Evolutionary conservation across 2,329 filamentous ascomycete genomes (phyloP), one percentile per base, ranked within the genome.

Genomic region (Huntiella savannae): DNA sequence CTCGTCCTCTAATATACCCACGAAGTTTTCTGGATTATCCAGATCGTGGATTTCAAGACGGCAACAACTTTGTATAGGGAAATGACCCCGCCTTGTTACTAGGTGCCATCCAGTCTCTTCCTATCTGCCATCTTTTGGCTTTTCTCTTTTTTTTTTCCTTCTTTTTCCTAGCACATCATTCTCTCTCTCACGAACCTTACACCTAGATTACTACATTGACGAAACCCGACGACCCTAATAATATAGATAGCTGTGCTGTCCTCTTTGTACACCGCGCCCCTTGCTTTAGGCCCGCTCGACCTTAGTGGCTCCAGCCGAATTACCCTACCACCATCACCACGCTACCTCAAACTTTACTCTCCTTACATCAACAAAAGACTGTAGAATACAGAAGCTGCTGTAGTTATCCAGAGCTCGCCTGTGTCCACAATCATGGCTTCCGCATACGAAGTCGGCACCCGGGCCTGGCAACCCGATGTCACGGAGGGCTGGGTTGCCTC

Each of bases 401-500:
- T 28, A 28, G 22, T 28, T 28, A 28, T 28, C 8, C 22, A 28
- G 22, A 28, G 22, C 22, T 28, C 22, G 22, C 22, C 22, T 28
- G 22, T 28, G 22, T n/a, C 38, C 40, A 35, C 33, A 44, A 45
- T 33, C 42, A 93, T 94, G 87, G 84, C 85, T 69, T 82, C 92
- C 65, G 84, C 76, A 61, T 96, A 92, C 68, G 87, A 96, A 71
- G 77, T 95, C 60, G 91, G 88, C 60, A 96, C 88, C 58, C 79
- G 85, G 75, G 91, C 87, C 61, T 98, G 91, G 91, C 91, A 96
- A 74, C 87, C 91, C 57, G 91, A 98, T 69, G 69, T 76, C 62
- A 83, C 83, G 51, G 88, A 98, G 65, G 91, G 91, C 66, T 98
- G 91, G 88, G 77, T 98, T 62, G 82, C 87, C 60, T 95, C 91